Base-by-base conservation (phyloP, 352 stramenopile species). In the Phytophthora idaei region DNA sequence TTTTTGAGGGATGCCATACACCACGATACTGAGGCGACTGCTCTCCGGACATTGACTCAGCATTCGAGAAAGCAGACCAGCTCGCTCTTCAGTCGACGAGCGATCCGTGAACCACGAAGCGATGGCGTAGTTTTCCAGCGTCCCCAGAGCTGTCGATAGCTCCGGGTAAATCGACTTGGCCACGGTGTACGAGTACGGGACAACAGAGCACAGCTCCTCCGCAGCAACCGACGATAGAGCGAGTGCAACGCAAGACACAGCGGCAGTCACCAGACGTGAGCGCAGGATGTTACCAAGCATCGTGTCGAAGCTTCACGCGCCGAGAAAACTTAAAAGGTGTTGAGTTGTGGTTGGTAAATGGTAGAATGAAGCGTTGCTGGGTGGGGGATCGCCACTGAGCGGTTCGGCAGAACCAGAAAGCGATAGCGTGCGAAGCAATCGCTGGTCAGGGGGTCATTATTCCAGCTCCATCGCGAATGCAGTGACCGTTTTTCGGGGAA, bases 1-100 rank as follows among this genome's bases (percentile, higher is more conserved):
- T 55, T 93, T 93, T 69, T 90, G 85, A 11, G 84, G 82, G 17
- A 93, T 72, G 4, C 84, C 84, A 61, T 93, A 93, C 39, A 93
- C 71, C 15, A 90, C 78, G 29, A 90, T 67, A 37, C 61, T 87
- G n/a, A 90, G 64, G 3, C 80, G 78, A 42, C 69, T 77, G 17
- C 71, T 66, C 1, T 69, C 61, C 7, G 58, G 25, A 27, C 80
- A 89, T 47, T 71, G 45, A 28, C 21, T 63, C 12, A 84, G 64
- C 32, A 89, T 70, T 12, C 69, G 49, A 56, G 66, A 58, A 17
- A 74, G 49, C 48, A 71, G 62, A 9, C 46, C 49, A 11, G 54
- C 57, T 61, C 78, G 76, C 50, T 82, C 69, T 52, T 65, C 57
- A 41, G 71, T 66, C n/a, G 49, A 59, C 21, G 46, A 50, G 21